A percentile compares a stretch with the other conserved stretches of the same genome.
phyloP scores from a whole-genome alignment of 371 early-diverging fungal species.

The Paramicrosporidium saccamoebae region DNA sequence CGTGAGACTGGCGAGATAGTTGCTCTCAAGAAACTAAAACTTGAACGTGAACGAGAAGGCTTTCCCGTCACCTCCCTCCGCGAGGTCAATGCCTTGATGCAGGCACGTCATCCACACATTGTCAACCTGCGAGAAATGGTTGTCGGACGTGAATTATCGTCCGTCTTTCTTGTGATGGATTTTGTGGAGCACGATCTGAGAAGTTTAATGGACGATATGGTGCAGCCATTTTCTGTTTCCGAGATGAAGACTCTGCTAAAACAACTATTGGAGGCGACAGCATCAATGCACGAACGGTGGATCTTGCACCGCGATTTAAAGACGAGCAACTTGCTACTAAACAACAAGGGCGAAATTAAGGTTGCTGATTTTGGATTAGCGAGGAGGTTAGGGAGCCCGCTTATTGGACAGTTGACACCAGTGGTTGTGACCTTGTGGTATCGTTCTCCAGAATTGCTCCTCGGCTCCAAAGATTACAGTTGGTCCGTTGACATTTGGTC shows the following conservation, averaged over 20 bases:
- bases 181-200: slow-evolving; percentile 81
- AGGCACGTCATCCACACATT: slow-evolving; percentile 67
- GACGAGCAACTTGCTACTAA: slow-evolving; percentile 70
- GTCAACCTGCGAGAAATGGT: slow-evolving; percentile 77
- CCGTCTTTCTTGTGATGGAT: slow-evolving; percentile 88
- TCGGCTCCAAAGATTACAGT: slow-evolving; percentile 65
- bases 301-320: slow-evolving; percentile 91
- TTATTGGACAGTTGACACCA: slow-evolving; percentile 30
- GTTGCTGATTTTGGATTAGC: slow-evolving; percentile 64
- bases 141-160: slow-evolving; percentile 31
- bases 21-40: slow-evolving; percentile 87
- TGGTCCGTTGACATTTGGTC: slow-evolving; percentile 95
- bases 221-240: slow-evolving; percentile 31
- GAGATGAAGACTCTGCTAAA: slow-evolving; percentile 71
- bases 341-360: slow-evolving; percentile 40
- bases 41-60: slow-evolving; percentile 74
- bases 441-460: slow-evolving; percentile 81
- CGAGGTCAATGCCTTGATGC: slow-evolving; percentile 57
- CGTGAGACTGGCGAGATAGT: slow-evolving; percentile 64
- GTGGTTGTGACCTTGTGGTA: slow-evolving; percentile 80
- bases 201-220: slow-evolving; percentile 53
- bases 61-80: slow-evolving; percentile 73
- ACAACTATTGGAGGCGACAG: slow-evolving; percentile 50
- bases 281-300: slow-evolving; percentile 73
- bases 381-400: slow-evolving; percentile 29